Base-by-base conservation (phyloP, 352 stramenopile species). In the Thalassiosira oceanica region DNA sequence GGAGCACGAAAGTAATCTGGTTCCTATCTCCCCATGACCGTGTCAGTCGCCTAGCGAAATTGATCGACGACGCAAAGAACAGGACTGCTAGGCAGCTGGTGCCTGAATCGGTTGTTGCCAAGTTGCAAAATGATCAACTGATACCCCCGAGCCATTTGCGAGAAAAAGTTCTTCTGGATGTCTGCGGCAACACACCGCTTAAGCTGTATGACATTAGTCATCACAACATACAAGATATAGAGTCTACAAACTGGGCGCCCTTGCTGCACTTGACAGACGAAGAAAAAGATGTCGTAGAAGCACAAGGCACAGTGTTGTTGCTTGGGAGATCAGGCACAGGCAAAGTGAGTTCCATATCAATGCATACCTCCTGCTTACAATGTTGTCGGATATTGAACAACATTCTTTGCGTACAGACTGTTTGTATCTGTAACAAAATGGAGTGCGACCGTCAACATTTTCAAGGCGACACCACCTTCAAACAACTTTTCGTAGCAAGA, bases 1-100 rank as follows among this genome's bases (percentile, higher is more conserved):
- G 31, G 27, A 51, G 49, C 5, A 33, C 5, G 1, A 70, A 82
- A 21, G 52, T 81, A 0, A 51, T 84, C 44, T 81, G 78, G 78
- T 86, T 74, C 35, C 57, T 86, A 41, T 48, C 65, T 0, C 68
- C 73, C 11, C 74, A 83, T 23, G 42, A 83, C 2, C 43, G 49
- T 28, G 77, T 88, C 0, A 80, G 72, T 6, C 67, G 76, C 0
- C 50, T 78, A 0, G 65, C 74, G 41, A 56, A 58, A 26, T 28
- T 84, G 15, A 88, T 88, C 57, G 80, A 84, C 44, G 73, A 85
- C 46, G 21, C 75, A 15, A 69, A 82, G 67, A 80, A 58, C 26
- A 48, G 80, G 16, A 80, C 39, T 44, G 42, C 61, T 18, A 48
- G 73, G 2, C 54, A 84, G 41, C 35, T 64, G 21, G 60, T 83